A percentile compares a stretch with the other conserved stretches of the same genome.
Conservation (phyloP, 108 stramenopile genomes). For the Fistulifera pelliculosa region DNA sequence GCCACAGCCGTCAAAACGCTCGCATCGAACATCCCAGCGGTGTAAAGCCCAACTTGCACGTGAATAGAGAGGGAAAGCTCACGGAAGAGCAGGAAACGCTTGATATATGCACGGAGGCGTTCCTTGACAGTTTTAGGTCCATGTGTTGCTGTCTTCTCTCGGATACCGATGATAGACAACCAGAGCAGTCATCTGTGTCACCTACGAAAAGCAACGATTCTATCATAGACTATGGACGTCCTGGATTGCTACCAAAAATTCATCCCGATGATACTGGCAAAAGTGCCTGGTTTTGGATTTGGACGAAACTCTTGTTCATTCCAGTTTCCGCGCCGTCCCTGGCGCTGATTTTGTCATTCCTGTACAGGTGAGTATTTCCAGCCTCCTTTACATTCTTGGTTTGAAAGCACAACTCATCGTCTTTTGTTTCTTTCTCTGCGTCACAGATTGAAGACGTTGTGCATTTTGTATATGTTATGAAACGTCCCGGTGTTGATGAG, state of each 20-base stretch:
- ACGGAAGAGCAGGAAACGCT: conserved; percentile 27
- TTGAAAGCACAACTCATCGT: no score
- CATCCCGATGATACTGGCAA: conserved; percentile 71
- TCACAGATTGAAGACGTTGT: conserved; percentile 89
- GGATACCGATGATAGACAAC: conserved; percentile 18
- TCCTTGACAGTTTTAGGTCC: conserved; percentile 68
- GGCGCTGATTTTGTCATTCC: conserved; percentile 97
- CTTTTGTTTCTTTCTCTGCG: conserved; percentile 5
- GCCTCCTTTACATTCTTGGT: background rate
- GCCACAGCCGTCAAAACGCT: conserved; percentile 43
- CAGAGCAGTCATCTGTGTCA: background rate
- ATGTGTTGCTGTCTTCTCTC: conserved; percentile 83
- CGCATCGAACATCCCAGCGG: conserved; percentile 44
- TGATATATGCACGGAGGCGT: conserved; percentile 52
- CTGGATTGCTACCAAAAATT: conserved; percentile 43
- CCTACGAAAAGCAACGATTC: conserved; percentile 1
- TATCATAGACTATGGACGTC: conserved; percentile 16
- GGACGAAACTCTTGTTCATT: conserved; percentile 98
- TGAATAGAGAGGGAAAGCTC: conserved; percentile 24
- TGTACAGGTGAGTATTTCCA: conserved; percentile 69
- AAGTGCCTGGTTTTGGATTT: conserved; percentile 94
- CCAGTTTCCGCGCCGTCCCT: conserved; percentile 90
- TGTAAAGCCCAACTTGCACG: conserved; percentile 44
- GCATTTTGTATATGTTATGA: conserved; percentile 96
- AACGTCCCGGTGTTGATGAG: conserved; percentile 95